Evolutionary conservation across 768 basidiomycete species (phyloP), one percentile per base, ranked within the genome.

Genomic region (Serendipita sp.): DNA sequence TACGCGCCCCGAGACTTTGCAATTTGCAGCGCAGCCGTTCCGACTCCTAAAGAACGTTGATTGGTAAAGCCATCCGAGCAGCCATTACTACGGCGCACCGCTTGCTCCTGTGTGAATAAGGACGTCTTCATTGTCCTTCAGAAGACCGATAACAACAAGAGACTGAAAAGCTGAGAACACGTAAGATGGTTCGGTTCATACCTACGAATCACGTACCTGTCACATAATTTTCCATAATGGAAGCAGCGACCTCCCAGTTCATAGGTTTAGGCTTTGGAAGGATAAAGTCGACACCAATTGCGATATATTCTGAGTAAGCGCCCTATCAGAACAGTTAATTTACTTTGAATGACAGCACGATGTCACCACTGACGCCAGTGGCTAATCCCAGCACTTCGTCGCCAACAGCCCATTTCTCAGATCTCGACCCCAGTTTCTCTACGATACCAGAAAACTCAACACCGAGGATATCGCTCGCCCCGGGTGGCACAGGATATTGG

Each of bases 31-130:
- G 90, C 89, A 2, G 92, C 86, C 15, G 94, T 73, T 1, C 92
- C 92, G 3, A 96, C 91, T 34, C 93, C 91, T 60, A 10, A 11
- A 38, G 2, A 60, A 10, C 8, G 4, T 16, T 4, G 11, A 35
- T 51, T n/a, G n/a, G 28, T n/a, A 60, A 8, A n/a, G 18, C 32
- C 48, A 35, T 60, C 28, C 3, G 4, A 28, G 36, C n/a, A n/a
- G 48, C n/a, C 13, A 8, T 28, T 8, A 10, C 8, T 2, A 4
- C 28, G 8, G 16, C 56, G 23, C 28, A 60, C 56, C 56, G 11
- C 89, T 91, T 2, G 91, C 91, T 4, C 86, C 94, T 18, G 92
- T 91, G 71, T 97, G 95, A 11, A 97, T 79, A 15, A 98, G 80
- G 8, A 91, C 89, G 70, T 87, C 75, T 54, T 91, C 85, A 41